These are phyloP conservation scores for Phalaenopsis equestris DNA, from an alignment of 106 monocot species.

Conservation along the genomic window DNA sequence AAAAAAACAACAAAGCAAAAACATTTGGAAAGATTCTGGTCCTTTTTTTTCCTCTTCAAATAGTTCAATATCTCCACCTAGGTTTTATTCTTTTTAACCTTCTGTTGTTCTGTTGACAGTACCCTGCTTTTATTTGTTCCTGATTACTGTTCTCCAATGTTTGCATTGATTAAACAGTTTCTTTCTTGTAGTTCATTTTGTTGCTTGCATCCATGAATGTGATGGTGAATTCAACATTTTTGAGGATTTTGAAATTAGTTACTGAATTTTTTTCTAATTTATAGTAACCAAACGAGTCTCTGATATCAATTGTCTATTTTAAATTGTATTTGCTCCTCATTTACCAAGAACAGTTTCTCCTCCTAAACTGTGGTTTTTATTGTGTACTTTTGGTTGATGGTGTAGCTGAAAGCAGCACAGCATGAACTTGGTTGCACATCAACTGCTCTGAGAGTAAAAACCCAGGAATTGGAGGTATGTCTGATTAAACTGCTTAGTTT, in stretches of 20 bases:
- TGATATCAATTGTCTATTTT: neutral
- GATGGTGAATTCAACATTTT: too few species aligned
- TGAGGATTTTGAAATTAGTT: neutral
- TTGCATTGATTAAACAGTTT: neutral
- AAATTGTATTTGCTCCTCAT: neutral
- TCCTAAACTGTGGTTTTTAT: neutral
- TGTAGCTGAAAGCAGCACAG: slow-evolving; percentile 30
- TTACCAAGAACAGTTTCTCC: neutral
- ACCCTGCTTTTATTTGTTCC: neutral
- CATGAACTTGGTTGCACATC: slow-evolving; percentile 29
- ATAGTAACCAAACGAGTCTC: neutral
- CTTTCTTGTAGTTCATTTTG: neutral
- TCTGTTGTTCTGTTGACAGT: neutral
- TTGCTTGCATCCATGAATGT: too few species aligned
- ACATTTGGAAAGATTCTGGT: too few species aligned
- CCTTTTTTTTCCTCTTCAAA: neutral
- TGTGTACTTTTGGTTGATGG: neutral
- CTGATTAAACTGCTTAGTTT: too few species aligned
- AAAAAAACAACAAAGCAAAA: too few species aligned
- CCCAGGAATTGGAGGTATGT: slow-evolving; percentile 27
- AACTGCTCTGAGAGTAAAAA: slow-evolving; percentile 23
- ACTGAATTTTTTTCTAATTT: too few species aligned
- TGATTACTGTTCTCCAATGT: neutral
- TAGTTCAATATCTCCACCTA: neutral
- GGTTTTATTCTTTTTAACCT: neutral